Percentiles rank a stretch among this genome's conserved stretches.
Evolutionary conservation across 257 asterid genomes (phyloP).

Genomic region (Voacanga thouarsii): DNA sequence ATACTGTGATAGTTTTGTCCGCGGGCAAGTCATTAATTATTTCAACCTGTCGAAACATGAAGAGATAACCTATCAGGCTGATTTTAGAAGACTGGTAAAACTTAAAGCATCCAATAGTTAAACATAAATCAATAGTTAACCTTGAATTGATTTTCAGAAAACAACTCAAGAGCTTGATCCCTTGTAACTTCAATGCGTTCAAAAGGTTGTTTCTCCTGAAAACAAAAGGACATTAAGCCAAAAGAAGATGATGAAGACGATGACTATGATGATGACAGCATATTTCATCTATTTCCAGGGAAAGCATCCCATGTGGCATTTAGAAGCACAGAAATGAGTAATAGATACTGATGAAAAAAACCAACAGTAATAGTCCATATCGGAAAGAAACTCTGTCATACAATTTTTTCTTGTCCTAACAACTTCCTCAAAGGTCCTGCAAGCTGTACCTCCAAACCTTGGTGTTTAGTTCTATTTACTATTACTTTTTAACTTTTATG

Average conservation of each 20-base stretch:
- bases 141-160: constrained; percentile 90
- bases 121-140: constrained; percentile 24
- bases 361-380: neutral
- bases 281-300: neutral
- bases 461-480: neutral
- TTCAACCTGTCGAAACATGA: constrained; percentile 59
- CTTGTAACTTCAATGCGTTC: constrained; percentile 92
- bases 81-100: neutral
- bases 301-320: constrained; percentile 1
- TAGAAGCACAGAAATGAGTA: neutral
- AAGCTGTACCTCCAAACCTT: neutral
- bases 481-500: neutral
- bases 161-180: constrained; percentile 84
- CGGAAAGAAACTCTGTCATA: neutral
- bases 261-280: neutral
- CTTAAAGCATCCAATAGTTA: neutral
- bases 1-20: constrained; percentile 91
- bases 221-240: constrained; percentile 19
- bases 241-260: neutral
- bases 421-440: neutral
- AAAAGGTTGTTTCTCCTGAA: constrained; percentile 88
- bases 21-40: constrained; percentile 88
- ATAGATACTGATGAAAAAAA: neutral
- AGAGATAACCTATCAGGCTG: constrained; percentile 9
- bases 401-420: neutral